Evolutionary conservation across 2,329 filamentous ascomycete species (phyloP), one percentile per base, ranked within the genome.

Genomic region (Sclerotinia nivalis): DNA sequence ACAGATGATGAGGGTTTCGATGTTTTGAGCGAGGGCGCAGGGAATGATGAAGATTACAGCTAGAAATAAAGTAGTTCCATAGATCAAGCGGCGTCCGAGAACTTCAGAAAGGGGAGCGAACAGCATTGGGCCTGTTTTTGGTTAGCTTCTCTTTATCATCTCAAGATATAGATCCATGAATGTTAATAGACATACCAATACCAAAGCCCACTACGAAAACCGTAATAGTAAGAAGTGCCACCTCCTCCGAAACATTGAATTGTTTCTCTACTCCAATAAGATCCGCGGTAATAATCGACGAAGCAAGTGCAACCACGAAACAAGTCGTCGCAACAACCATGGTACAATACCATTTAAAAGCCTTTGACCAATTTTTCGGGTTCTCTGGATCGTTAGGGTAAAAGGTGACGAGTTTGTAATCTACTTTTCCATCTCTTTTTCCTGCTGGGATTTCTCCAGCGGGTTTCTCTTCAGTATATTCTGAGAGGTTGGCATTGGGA

Each of bases 121-220:
- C 0, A 84, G 84, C 88, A 96, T 91, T 2, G 92, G 93, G 0
- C 90, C 87, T 86, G 70, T 12, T 60, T 20, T 9, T 18, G 12
- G 9, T 60, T 10, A 60, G 56, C 15, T 22, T 18, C 3, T 28
- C 0, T n/a, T 20, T 34, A 13, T 20, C 1, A 28, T 22, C 6
- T 37, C 8, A 4, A 9, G n/a, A 40, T 40, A 28, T 2, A 10
- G 18, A 10, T 15, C 22, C 13, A 18, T 28, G 15, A 34, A 13
- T 22, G 18, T 12, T 2, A n/a, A 22, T 45, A 10, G 50, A 79
- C 82, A 74, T 82, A 84, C 89, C 92, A 66, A 96, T 82, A 76
- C 92, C 92, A 75, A 96, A 96, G 3, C 93, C 93, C 47, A 95
- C 82, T 50, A 96, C 92, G 72, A 96, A 96, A 0, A 96, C 81